Conservation (phyloP, 108 stramenopile species). For the Conticribra guillardii region DNA sequence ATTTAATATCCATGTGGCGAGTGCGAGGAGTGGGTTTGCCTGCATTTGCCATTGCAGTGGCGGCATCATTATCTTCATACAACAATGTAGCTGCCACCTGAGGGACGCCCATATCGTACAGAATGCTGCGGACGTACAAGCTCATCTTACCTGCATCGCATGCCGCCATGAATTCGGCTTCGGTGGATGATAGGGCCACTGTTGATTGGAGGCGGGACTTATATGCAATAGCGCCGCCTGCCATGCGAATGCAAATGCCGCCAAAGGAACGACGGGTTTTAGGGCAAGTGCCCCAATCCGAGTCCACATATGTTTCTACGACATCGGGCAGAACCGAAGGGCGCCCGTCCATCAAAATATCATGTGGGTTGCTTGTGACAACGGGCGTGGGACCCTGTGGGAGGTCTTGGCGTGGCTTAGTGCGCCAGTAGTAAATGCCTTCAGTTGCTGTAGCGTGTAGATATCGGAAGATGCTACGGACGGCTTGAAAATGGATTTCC, state of each 20-base stretch:
- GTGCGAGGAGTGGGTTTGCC: constrained; percentile 17
- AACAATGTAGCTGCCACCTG: constrained; percentile 30
- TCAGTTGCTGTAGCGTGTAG: no score
- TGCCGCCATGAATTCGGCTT: no score
- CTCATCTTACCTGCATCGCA: constrained; percentile 31
- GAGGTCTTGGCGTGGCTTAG: constrained; percentile 1
- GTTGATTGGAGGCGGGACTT: constrained; percentile 23
- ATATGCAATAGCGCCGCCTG: constrained; percentile 33
- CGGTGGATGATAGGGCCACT: no score
- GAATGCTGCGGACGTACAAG: constrained; percentile 28
- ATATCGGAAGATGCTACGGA: no score
- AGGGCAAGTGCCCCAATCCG: no score
- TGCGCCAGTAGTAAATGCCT: constrained; percentile 31
- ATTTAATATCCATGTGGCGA: constrained; percentile 22
- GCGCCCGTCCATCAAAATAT: background rate
- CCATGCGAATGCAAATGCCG: constrained; percentile 27
- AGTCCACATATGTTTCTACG: no score
- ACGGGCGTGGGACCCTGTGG: constrained; percentile 8
- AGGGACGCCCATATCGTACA: constrained; percentile 34
- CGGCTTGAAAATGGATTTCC: background rate
- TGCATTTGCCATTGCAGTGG: constrained; percentile 17
- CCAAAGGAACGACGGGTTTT: constrained; percentile 30
- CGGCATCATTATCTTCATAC: constrained; percentile 21
- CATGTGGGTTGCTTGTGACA: background rate
- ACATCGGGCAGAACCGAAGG: background rate